phyloP scores from a whole-genome alignment of 306 rosid species.

The Luffa acutangula region DNA sequence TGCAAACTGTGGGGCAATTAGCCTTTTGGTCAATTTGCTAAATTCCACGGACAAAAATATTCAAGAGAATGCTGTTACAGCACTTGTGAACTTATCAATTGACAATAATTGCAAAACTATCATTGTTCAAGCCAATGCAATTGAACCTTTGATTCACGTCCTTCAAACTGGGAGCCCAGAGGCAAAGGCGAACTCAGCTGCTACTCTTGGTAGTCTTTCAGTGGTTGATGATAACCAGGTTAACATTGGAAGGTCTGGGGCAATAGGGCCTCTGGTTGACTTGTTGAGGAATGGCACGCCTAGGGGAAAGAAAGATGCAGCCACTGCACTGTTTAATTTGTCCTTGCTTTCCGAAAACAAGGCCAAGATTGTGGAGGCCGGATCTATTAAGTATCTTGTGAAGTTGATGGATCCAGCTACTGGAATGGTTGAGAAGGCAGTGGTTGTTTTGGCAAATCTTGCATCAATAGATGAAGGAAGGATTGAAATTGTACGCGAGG shows the following conservation, averaged over 20 bases:
- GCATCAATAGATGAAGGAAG: conserved; percentile 84
- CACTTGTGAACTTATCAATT: conserved; percentile 88
- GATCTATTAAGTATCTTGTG: conserved; percentile 83
- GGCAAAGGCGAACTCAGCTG: conserved; percentile 96
- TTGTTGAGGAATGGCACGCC: conserved; percentile 85
- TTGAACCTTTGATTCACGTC: conserved; percentile 73
- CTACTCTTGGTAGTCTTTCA: conserved; percentile 88
- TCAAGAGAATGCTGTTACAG: conserved; percentile 96
- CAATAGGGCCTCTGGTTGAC: conserved; percentile 81
- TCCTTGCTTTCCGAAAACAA: conserved; percentile 86
- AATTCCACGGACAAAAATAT: conserved; percentile 40
- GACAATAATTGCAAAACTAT: conserved; percentile 73
- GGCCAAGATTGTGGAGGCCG: conserved; percentile 79
- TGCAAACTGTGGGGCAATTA: conserved; percentile 77
- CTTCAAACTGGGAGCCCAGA: conserved; percentile 82
- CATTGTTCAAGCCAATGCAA: conserved; percentile 74
- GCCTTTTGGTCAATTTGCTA: conserved; percentile 62
- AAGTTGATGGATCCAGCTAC: conserved; percentile 97
- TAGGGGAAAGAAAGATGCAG: conserved; percentile 95
- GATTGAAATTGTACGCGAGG: conserved; percentile 65
- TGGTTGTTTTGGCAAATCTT: conserved; percentile 84
- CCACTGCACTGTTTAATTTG: conserved; percentile 89
- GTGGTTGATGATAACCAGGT: conserved; percentile 85
- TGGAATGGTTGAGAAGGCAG: conserved; percentile 99
- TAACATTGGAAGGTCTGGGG: conserved; percentile 87